These are phyloP conservation scores for Aquilaria yunnanensis DNA, from an alignment of 345 rosid genomes.

Conservation along the genomic window DNA sequence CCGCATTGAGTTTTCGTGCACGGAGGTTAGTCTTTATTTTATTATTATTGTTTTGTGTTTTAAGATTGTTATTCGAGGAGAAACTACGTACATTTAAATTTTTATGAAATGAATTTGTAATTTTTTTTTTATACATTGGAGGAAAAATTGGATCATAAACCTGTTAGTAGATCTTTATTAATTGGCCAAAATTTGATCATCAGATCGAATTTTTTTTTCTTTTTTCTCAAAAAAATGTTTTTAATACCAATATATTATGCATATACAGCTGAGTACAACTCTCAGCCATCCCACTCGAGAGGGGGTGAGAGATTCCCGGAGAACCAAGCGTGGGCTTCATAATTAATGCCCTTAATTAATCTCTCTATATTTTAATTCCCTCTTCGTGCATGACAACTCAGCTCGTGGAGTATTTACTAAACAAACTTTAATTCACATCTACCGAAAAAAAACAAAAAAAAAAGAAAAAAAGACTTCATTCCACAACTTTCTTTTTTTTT, in stretches of 20 bases:
- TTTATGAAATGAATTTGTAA: no score
- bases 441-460: conserved; percentile 14
- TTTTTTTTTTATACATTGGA: no score
- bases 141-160: no score
- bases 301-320: conserved; percentile 78
- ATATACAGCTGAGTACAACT: conserved; percentile 29
- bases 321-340: conserved; percentile 65
- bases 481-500: not conserved
- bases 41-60: no score
- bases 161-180: no score
- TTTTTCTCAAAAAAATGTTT: no score
- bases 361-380: conserved; percentile 15
- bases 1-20: no score
- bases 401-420: conserved; percentile 14
- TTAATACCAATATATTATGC: not conserved
- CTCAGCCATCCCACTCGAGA: conserved; percentile 30
- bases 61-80: no score
- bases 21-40: no score
- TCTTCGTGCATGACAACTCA: conserved; percentile 66
- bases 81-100: no score
- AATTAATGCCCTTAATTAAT: conserved; percentile 16
- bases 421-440: conserved; percentile 24
- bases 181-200: no score
- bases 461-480: not conserved
- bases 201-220: no score